These are phyloP conservation scores for Domatiomyces catenatus DNA, from an alignment of 2,329 filamentous ascomycete species.

Conservation along the genomic window DNA sequence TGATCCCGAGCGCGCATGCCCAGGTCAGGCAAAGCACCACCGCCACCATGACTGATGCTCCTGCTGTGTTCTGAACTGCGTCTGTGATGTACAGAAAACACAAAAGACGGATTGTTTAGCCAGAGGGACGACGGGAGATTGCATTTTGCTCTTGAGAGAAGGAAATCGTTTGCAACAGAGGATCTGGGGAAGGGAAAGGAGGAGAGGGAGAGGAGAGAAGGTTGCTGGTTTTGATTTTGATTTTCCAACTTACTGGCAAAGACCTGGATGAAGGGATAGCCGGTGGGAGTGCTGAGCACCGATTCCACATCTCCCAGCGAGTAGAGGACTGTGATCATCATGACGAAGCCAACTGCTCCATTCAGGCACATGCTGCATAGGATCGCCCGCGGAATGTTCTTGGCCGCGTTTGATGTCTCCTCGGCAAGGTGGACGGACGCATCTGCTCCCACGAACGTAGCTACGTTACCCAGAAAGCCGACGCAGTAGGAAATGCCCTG, in stretches of 20 bases:
- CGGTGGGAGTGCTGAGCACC: conserved; percentile 20
- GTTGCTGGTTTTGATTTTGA: no score
- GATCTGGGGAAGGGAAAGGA: no score
- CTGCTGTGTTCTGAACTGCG: conserved; percentile 13
- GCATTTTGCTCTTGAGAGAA: neutral
- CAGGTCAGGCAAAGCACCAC: conserved; percentile 17
- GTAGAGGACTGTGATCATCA: conserved; percentile 23
- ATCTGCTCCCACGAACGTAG: conserved; percentile 17
- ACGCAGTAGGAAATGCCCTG: conserved; percentile 23
- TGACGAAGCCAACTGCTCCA: conserved; percentile 23
- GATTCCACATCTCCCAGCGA: conserved; percentile 21
- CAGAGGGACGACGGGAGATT: neutral
- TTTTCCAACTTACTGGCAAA: conserved; percentile 12
- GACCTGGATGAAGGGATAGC: conserved; percentile 21
- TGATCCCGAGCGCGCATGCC: conserved; percentile 17
- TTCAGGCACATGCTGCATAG: conserved; percentile 19
- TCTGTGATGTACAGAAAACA: conserved; percentile 3
- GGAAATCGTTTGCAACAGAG: no score
- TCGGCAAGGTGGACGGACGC: conserved; percentile 18
- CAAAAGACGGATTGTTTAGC: neutral
- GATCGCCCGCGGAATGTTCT: conserved; percentile 20
- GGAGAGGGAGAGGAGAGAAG: neutral
- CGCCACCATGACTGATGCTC: conserved; percentile 17
- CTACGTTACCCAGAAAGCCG: conserved; percentile 22
- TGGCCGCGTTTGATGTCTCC: conserved; percentile 17